Percentiles rank a stretch among this genome's conserved stretches.
phyloP scores from a whole-genome alignment of 2,329 filamentous ascomycete species.

The Colletotrichum melonis region DNA sequence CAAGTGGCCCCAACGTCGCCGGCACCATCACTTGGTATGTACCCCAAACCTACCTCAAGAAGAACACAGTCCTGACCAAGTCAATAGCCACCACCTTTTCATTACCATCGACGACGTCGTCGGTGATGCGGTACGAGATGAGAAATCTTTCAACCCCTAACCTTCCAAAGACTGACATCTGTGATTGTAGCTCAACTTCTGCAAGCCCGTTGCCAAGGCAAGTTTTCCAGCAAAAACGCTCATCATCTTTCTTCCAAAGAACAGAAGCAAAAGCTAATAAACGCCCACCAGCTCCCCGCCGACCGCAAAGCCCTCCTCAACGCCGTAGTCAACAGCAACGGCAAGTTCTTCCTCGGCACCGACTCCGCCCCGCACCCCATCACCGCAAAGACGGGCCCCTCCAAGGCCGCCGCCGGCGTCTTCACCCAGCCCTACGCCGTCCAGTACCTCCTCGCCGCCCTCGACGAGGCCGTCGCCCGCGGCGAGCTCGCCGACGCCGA shows the following conservation, averaged over 20 bases:
- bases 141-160: not conserved
- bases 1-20: conserved; percentile 81
- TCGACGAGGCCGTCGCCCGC: conserved; percentile 61
- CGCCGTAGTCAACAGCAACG: conserved; percentile 67
- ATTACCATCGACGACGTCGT: conserved; percentile 78
- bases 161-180: not conserved
- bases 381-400: conserved; percentile 61
- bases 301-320: conserved; percentile 79
- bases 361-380: conserved; percentile 78
- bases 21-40: conserved; percentile 48
- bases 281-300: conserved; percentile 54
- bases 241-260: not conserved
- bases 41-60: not conserved
- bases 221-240: not conserved
- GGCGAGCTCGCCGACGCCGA: conserved; percentile 62
- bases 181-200: conserved; percentile 65
- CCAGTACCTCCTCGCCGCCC: conserved; percentile 70
- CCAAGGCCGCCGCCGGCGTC: conserved; percentile 75
- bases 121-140: conserved; percentile 60
- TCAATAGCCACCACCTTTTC: conserved; percentile 81
- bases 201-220: conserved; percentile 81
- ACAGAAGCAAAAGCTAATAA: not conserved
- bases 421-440: conserved; percentile 82
- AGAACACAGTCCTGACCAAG: not conserved
- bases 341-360: conserved; percentile 79